A percentile compares a stretch with the other conserved stretches of the same genome.
Conservation (phyloP, 2,329 filamentous ascomycete genomes). For the Pyrenophora seminiperda region DNA sequence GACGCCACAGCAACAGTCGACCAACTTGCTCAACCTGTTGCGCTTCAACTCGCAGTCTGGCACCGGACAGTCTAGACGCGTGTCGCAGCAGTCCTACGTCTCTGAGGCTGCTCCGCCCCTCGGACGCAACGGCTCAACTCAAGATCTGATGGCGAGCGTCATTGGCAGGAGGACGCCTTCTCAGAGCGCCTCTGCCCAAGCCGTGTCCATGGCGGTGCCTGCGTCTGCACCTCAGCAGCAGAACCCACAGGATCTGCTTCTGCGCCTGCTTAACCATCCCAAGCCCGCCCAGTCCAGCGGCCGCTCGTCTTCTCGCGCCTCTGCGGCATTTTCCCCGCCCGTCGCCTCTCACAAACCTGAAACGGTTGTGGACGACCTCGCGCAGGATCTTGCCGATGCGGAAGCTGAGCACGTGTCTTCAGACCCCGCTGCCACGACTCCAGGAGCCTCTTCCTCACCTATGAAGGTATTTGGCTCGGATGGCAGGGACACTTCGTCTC, state of each 20-base stretch:
- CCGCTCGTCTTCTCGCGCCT: constrained; percentile 33
- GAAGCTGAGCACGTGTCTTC: constrained; percentile 48
- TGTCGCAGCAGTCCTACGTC: constrained; percentile 41
- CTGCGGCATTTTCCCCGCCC: constrained; percentile 37
- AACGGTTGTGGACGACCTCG: constrained; percentile 52
- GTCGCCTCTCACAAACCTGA: constrained; percentile 46
- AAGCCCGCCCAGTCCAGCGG: constrained; percentile 52
- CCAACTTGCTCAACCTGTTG: constrained; percentile 67
- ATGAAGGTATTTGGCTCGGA: constrained; percentile 47
- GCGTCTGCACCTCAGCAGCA: constrained; percentile 51
- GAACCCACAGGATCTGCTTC: constrained; percentile 80
- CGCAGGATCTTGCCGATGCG: constrained; percentile 53
- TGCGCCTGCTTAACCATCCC: constrained; percentile 82
- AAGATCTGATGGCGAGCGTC: constrained; percentile 63
- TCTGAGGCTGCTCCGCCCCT: too few species aligned
- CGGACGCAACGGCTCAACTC: constrained; percentile 54
- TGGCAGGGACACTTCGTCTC: constrained; percentile 47
- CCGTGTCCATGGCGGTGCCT: constrained; percentile 36
- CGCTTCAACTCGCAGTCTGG: constrained; percentile 62
- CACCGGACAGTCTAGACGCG: constrained; percentile 45
- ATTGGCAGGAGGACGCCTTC: constrained; percentile 53
- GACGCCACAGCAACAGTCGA: constrained; percentile 50
- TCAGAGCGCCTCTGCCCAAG: constrained; percentile 38
- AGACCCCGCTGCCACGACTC: constrained; percentile 33
- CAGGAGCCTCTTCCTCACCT: constrained; percentile 33